Evolutionary conservation across 768 basidiomycete species (phyloP).

Genomic region (Mycena haematopus): DNA sequence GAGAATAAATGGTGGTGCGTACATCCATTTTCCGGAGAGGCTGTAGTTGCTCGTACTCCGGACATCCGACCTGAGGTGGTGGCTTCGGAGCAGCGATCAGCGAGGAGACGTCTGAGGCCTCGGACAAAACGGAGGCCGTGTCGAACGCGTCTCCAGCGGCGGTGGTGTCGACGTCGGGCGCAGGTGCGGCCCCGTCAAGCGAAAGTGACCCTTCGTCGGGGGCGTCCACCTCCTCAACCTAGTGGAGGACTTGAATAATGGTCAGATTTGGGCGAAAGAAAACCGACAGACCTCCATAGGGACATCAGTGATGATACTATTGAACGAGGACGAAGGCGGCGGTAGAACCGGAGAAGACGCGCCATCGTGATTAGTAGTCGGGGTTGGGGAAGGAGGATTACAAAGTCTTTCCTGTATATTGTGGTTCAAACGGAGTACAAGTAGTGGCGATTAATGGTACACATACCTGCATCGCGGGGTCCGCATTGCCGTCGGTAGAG

Average conservation of each 20-base stretch:
- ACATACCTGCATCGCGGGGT: constrained; percentile 15
- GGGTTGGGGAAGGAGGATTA: constrained; percentile 16
- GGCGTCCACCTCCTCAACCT: constrained; percentile 4
- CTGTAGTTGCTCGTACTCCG: constrained; percentile 51
- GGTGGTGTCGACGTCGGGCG: neutral
- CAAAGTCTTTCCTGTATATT: constrained; percentile 7
- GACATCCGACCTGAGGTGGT: constrained; percentile 42
- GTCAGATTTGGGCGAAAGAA: neutral
- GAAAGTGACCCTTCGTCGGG: neutral
- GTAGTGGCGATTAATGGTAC: neutral
- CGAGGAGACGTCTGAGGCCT: constrained; percentile 12
- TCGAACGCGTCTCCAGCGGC: constrained; percentile 8
- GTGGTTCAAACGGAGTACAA: neutral
- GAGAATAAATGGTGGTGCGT: constrained; percentile 27
- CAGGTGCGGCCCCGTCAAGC: neutral
- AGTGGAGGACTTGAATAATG: neutral
- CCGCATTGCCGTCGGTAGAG: neutral
- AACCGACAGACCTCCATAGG: constrained; percentile 10
- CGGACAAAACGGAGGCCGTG: constrained; percentile 32
- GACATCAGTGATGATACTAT: neutral
- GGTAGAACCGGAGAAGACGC: constrained; percentile 18
- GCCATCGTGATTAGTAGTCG: constrained; percentile 1
- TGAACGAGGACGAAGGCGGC: constrained; percentile 27
- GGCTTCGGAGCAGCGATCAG: constrained; percentile 20
- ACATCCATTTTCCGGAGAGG: constrained; percentile 60